Evolutionary conservation across 345 rosid genomes (phyloP), one percentile per base, ranked within the genome.

Genomic region (Geranium rotundifolium): DNA sequence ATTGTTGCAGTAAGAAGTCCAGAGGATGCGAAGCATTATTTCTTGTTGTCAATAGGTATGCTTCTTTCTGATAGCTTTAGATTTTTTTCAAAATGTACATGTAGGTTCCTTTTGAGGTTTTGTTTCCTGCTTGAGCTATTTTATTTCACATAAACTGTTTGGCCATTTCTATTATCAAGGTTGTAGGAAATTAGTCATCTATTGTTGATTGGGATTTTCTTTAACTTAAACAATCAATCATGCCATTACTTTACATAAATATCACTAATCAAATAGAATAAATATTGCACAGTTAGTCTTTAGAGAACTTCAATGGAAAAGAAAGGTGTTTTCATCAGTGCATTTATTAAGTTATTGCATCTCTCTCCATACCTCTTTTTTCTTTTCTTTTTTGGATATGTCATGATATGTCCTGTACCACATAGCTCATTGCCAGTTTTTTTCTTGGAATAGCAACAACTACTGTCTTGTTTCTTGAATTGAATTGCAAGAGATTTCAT

Each of bases 1-100:
- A 67, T 88, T 59, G 77, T 81, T 68, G 95, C 96, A 8, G 86
- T 74, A 14, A 81, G 86, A 59, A 90, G 85, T 74, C 64, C 77
- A 50, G 96, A 85, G 67, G 95, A 93, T 64, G 92, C 99, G n/a
- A 82, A 73, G 69, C 97, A 90, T 41, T 90, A 84, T 79, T 88
- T 83, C 65, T 52, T 86, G 66, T 80, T 93, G 52, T 88, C 95
- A 49, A 79, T 88, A 72, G 97, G 97, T 87, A 84, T 70, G 62
- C 52, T 61, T 50, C 31, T 56, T 65, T 52, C 15, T 63, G 34
- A 16, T 46, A 19, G 6, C 46, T 4, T 60, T 65, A 30, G 56
- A 2, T 31, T 46, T 31, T 17, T 50, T 1, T 58, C 12, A 55
- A 19, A 37, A 29, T 9, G 4, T 16, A 12, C 54, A 13, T 19